Percentiles rank a stretch among this genome's conserved stretches.
phyloP scores from a whole-genome alignment of 2,329 filamentous ascomycete genomes.

The Diaporthe sp. region DNA sequence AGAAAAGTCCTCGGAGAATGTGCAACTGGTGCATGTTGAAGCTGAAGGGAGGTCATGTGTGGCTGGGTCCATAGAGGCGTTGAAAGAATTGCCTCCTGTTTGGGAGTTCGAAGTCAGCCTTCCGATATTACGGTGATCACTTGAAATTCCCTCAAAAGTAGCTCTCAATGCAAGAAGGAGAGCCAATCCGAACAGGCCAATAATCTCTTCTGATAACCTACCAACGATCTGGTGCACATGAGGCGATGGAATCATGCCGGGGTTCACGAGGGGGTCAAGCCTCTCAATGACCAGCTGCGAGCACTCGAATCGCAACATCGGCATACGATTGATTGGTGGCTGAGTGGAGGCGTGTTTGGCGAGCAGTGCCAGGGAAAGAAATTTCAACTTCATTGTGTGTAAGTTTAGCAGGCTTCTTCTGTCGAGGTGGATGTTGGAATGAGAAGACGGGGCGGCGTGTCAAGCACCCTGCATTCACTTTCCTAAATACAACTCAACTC shows the following conservation, averaged over 20 bases:
- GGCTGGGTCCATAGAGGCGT: slow-evolving; percentile 47
- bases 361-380: not conserved
- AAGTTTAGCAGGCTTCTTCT: not conserved
- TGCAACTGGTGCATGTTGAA: slow-evolving; percentile 47
- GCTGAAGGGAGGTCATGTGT: slow-evolving; percentile 20
- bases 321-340: not conserved
- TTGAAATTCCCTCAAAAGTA: no score
- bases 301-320: slow-evolving; percentile 50
- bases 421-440: not conserved
- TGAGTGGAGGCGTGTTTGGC: not conserved
- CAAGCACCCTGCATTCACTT: not conserved
- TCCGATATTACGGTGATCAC: not conserved
- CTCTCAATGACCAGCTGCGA: slow-evolving; percentile 60
- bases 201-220: not conserved
- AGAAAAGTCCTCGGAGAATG: slow-evolving; percentile 31
- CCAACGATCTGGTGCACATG: slow-evolving; percentile 67
- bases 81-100: slow-evolving; percentile 47
- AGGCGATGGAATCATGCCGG: slow-evolving; percentile 56
- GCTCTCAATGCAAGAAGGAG: not conserved
- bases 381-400: not conserved
- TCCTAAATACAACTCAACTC: not conserved
- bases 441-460: not conserved
- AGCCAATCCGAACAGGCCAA: not conserved
- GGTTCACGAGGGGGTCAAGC: slow-evolving; percentile 46
- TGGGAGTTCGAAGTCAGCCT: not conserved